These are phyloP conservation scores for Lycium ferocissimum DNA, from an alignment of 257 asterid genomes.

Conservation along the genomic window DNA sequence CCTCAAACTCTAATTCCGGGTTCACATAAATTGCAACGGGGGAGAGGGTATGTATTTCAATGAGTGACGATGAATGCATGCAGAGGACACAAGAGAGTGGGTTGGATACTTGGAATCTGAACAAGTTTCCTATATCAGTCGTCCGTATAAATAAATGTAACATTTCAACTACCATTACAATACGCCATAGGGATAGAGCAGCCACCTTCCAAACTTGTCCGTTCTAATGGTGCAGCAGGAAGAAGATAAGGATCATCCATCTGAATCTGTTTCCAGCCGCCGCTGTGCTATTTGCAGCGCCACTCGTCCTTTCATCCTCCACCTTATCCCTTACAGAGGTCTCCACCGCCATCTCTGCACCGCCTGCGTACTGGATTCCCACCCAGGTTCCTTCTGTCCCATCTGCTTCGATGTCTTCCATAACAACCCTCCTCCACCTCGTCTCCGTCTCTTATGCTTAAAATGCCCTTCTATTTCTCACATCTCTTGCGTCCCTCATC, in stretches of 20 bases:
- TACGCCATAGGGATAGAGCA: not conserved
- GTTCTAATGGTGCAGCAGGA: not conserved
- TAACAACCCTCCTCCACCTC: not conserved
- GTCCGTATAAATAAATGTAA: conserved; percentile 1
- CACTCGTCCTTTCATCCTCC: not conserved
- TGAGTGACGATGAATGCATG: not conserved
- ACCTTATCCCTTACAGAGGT: not conserved
- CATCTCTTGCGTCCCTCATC: not conserved
- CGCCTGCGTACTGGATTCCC: not conserved
- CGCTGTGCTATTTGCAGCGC: not conserved
- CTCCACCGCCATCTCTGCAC: not conserved
- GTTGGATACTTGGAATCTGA: not conserved
- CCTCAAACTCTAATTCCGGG: too few relatives aligned
- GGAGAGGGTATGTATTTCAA: not conserved
- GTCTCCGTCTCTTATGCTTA: not conserved
- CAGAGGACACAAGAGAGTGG: not conserved
- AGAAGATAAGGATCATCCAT: not conserved
- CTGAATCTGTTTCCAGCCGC: not conserved
- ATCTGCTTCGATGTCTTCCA: not conserved
- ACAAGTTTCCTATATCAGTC: not conserved
- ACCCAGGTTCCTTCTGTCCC: not conserved
- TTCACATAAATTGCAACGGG: too few relatives aligned
- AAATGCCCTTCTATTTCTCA: not conserved
- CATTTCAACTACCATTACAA: not conserved
- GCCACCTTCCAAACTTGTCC: not conserved